Percentiles rank a stretch among this genome's conserved stretches.
phyloP scores from a whole-genome alignment of 371 early-diverging fungal genomes.

The Zopfochytrium polystomum region DNA sequence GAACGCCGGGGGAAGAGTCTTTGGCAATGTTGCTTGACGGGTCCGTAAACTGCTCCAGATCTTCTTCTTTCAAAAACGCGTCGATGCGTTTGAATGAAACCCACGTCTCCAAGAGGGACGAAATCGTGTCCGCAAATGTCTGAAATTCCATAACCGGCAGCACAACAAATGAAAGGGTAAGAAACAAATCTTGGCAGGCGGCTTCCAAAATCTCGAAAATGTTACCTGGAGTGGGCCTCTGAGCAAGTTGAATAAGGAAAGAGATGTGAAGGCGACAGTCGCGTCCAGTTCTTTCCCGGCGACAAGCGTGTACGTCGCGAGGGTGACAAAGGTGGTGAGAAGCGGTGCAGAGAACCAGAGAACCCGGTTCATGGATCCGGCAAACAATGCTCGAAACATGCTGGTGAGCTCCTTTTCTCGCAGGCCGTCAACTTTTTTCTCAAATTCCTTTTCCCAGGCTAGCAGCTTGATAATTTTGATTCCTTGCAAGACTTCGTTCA shows the following conservation, averaged over 20 bases:
- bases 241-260: slow-evolving; percentile 15
- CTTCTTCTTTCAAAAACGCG: slow-evolving; percentile 19
- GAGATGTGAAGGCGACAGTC: slow-evolving; percentile 44
- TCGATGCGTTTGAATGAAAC: slow-evolving; percentile 27
- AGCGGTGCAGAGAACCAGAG: too few relatives aligned
- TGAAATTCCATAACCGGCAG: too few relatives aligned
- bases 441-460: slow-evolving; percentile 34
- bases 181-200: too few relatives aligned
- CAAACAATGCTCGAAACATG: not conserved
- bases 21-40: not conserved
- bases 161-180: too few relatives aligned
- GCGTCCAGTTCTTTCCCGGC: slow-evolving; percentile 31
- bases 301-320: slow-evolving; percentile 14
- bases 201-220: too few relatives aligned
- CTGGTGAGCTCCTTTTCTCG: slow-evolving; percentile 14
- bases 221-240: too few relatives aligned
- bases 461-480: slow-evolving; percentile 38
- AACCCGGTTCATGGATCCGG: slow-evolving; percentile 9
- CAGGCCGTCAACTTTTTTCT: slow-evolving; percentile 29
- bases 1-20: too few relatives aligned
- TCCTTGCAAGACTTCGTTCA: too few relatives aligned
- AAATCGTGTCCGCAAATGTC: slow-evolving; percentile 17
- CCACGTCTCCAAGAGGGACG: slow-evolving; percentile 19
- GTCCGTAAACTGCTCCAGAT: slow-evolving; percentile 21
- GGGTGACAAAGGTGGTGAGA: slow-evolving; percentile 21